Evolutionary conservation across 805 yeast genomes (phyloP), one percentile per base, ranked within the genome.

Genomic region (Candida pseudofarinosa): DNA sequence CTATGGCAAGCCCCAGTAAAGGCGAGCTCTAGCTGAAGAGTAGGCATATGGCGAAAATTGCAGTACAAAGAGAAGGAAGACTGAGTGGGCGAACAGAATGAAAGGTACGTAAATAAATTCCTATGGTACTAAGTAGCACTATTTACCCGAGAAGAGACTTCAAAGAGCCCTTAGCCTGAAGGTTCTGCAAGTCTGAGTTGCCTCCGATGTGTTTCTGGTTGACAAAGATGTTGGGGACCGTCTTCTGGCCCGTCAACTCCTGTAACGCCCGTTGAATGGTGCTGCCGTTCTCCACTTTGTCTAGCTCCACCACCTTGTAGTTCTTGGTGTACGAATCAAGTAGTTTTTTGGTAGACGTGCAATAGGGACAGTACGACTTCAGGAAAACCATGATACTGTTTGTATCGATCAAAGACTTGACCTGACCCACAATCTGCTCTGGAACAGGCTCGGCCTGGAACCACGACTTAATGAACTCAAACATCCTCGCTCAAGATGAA

Each of bases 191-290:
- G 42, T 62, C 67, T 12, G 67, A 62, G 47, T 65, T 63, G 7
- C 71, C 71, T 8, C 71, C 71, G 43, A 65, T 55, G 47, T 64
- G 69, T 47, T 64, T 55, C n/a, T 67, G 67, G 33, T 52, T 57
- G 38, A 65, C 63, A 42, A 65, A 65, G 19, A 65, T 55, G 41
- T 63, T 65, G 4, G 71, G 71, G 19, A 65, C 71, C 10, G 69
- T 64, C 35, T 52, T 49, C 45, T 65, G 71, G 16, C 64, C 65
- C 2, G 68, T 62, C 35, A 63, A 35, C 44, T 65, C 63, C 18
- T 32, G 41, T 47, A 65, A 59, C 0, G 59, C 69, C 19, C 49
- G 51, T 45, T 65, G 71, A 37, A 62, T 48, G 32, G 38, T 54
- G 8, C 55, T 41, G 6, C 71, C 71, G 40, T 61, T 50, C 19